These are phyloP conservation scores for Loxodes magnus DNA, from an alignment of 73 alveolate species.

Conservation along the genomic window DNA sequence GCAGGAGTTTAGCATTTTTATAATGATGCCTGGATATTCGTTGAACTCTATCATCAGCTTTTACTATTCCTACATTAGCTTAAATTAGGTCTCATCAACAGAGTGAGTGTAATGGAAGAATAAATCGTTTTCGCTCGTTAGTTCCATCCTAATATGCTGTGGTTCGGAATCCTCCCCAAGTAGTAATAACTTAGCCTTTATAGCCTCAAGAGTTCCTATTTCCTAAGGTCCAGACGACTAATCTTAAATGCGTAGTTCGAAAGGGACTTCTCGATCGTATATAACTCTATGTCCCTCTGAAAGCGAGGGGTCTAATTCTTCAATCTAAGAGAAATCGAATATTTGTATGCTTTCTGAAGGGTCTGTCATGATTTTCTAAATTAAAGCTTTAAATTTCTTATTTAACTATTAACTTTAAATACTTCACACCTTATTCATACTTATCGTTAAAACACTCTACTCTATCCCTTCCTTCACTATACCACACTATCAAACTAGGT, in stretches of 20 bases:
- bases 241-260: slow-evolving; percentile 78
- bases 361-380: no score
- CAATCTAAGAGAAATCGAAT: slow-evolving; percentile 79
- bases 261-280: slow-evolving; percentile 84
- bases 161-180: slow-evolving; percentile 47
- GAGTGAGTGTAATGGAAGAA: slow-evolving; percentile 77
- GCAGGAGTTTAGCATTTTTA: slow-evolving; percentile 81
- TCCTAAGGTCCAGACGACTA: slow-evolving; percentile 56
- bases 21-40: slow-evolving; percentile 64
- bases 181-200: slow-evolving; percentile 53
- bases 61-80: slow-evolving; percentile 27
- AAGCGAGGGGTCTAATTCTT: slow-evolving; percentile 92
- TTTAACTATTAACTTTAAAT: no score
- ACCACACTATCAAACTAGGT: no score
- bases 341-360: no score
- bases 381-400: no score
- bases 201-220: slow-evolving; percentile 71
- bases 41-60: slow-evolving; percentile 79
- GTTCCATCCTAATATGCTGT: slow-evolving; percentile 53
- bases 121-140: slow-evolving; percentile 87
- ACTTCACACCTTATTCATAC: no score
- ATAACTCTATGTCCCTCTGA: slow-evolving; percentile 63
- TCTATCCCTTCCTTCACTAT: no score
- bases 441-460: no score
- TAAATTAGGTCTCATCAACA: slow-evolving; percentile 23